phyloP scores from a whole-genome alignment of 2,329 filamentous ascomycete species.

The Magnaporthiopsis incrustans region DNA sequence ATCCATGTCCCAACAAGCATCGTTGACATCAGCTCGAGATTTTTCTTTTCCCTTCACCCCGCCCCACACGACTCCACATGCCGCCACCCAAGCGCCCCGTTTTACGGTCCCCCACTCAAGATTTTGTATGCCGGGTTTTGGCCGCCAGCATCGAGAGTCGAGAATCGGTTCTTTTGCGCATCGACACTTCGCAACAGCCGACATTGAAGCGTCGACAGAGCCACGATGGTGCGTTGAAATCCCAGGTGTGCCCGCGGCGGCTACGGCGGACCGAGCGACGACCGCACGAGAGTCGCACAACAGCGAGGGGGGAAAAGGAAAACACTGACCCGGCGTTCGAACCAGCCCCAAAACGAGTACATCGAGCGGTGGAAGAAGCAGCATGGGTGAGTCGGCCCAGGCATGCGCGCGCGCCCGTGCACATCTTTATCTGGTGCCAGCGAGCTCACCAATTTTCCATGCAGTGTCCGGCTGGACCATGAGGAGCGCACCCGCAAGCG shows the following conservation, averaged over 20 bases:
- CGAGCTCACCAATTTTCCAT: conserved; percentile 16
- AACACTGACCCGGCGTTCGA: background rate
- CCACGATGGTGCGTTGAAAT: background rate
- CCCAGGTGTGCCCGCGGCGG: background rate
- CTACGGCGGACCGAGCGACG: background rate
- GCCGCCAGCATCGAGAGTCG: background rate
- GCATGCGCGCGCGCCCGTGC: background rate
- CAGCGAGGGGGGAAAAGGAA: background rate
- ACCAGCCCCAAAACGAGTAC: conserved; percentile 75
- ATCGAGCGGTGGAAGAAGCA: conserved; percentile 72
- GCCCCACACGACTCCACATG: background rate
- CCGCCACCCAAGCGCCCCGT: background rate
- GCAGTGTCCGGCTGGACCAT: conserved; percentile 57
- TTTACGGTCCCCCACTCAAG: background rate
- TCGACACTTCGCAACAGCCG: background rate
- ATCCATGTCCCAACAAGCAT: too few species aligned
- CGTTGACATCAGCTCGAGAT: too few species aligned
- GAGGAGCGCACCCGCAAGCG: conserved; percentile 87
- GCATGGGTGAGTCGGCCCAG: conserved; percentile 23
- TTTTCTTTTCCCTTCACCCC: background rate
- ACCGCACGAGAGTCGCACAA: background rate
- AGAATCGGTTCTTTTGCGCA: background rate
- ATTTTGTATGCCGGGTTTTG: background rate
- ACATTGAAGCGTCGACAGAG: background rate
- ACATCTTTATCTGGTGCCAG: conserved; percentile 13